Base-by-base conservation (phyloP, 208 protist genomes). In the Trypanosoma melophagium region DNA sequence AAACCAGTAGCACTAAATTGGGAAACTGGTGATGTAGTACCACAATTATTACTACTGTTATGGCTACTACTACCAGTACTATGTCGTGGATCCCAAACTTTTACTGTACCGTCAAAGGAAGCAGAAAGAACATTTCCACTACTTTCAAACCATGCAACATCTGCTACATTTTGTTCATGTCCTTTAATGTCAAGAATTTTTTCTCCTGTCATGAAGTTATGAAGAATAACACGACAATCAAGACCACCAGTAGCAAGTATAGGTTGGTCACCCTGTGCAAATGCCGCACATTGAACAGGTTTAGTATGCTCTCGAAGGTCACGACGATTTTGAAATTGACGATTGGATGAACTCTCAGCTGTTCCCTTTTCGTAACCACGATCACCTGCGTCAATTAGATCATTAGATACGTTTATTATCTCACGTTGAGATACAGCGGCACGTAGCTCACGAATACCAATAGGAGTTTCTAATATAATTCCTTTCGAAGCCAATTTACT, bases 51-150 rank as follows among this genome's bases (percentile, higher is more conserved):
- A 35, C 5, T 35, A 35, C 28, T 5, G 28, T 35, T 35, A 35
- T 35, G 1, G 28, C 28, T 35, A 35, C 28, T 58, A 31, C 35
- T 45, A 51, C 76, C 70, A 16, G 73, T 69, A 16, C 22, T 53
- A n/a, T 77, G 74, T 17, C 86, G 81, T 35, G 80, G 68, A 57
- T 96, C 90, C 86, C 90, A 96, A 72, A 94, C 68, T 76, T 84
- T 92, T 55, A 93, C 87, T 22, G 87, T 94, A 51, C 76, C 71
- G 65, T 96, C 90, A 80, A 89, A 94, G 14, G 87, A 94, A 12
- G 84, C 90, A 52, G 85, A 90, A 8, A 96, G 81, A 40, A 96
- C 17, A 56, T 84, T 79, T n/a, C 77, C 63, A n/a, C 76, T 83
- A 60, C 80, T 72, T 52, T 87, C 82, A 74, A 96, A 86, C 88